A percentile compares a stretch with the other conserved stretches of the same genome.
phyloP scores from a whole-genome alignment of 257 asterid genomes.

The Solanum ossicruentum region DNA sequence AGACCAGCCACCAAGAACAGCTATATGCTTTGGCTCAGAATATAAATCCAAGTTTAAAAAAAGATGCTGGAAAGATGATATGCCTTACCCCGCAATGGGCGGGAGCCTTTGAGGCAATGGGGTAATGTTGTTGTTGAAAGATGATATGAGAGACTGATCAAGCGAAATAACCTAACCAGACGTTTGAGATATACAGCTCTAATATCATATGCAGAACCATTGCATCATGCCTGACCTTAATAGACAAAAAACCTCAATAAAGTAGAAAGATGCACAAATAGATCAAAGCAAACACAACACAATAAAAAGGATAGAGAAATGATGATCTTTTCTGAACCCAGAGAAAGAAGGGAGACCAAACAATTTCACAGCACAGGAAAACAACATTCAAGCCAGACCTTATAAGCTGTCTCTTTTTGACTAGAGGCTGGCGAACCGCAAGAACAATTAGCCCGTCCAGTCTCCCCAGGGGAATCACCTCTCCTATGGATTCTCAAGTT shows the following conservation, averaged over 20 bases:
- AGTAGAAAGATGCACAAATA: neutral
- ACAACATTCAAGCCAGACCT: conserved; percentile 32
- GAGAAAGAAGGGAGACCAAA: neutral
- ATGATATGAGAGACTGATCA: neutral
- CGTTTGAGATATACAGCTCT: neutral
- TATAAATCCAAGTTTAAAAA: neutral
- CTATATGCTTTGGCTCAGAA: neutral
- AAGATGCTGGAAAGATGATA: neutral
- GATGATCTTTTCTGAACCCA: neutral
- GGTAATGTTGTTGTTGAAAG: no score
- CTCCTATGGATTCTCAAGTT: conserved; percentile 56
- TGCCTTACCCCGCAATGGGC: no score
- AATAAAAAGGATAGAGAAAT: neutral
- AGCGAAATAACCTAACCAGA: neutral
- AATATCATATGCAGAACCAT: neutral
- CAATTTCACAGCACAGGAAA: neutral
- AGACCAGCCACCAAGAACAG: neutral
- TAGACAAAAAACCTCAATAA: neutral
- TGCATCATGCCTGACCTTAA: neutral
- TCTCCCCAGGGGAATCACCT: conserved; percentile 39
- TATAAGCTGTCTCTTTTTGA: conserved; percentile 40
- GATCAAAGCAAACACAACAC: neutral
- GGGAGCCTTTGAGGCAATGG: no score
- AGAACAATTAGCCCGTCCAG: conserved; percentile 37
- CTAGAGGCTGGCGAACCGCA: conserved; percentile 21